A percentile compares a stretch with the other conserved stretches of the same genome.
phyloP scores from a whole-genome alignment of 495 filamentous ascomycete species.

The Penicillium angulare region DNA sequence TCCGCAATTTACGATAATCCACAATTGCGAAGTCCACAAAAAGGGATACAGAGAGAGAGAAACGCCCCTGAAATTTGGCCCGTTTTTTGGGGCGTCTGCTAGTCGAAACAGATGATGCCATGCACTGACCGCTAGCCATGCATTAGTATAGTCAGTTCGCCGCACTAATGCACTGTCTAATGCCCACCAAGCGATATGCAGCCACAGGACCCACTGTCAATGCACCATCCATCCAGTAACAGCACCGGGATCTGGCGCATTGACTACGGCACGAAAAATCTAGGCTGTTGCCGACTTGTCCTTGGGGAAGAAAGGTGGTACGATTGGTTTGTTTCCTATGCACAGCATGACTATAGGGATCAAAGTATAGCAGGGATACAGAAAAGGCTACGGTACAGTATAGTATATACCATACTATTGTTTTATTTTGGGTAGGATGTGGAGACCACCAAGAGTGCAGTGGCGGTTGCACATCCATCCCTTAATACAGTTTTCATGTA shows the following conservation, averaged over 20 bases:
- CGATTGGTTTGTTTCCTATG: constrained; percentile 12
- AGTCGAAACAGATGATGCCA: constrained; percentile 13
- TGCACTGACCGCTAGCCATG: constrained; percentile 22
- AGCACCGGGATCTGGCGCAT: constrained; percentile 20
- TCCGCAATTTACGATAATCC: constrained; percentile 3
- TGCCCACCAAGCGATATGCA: constrained; percentile 17
- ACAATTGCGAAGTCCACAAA: constrained; percentile 11
- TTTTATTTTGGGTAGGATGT: neutral
- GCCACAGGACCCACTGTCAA: constrained; percentile 16
- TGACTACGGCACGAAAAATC: constrained; percentile 24
- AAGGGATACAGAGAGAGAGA: neutral
- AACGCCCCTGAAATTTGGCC: constrained; percentile 13
- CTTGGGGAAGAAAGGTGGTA: neutral
- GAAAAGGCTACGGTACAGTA: neutral
- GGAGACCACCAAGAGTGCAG: neutral
- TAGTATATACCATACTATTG: neutral
- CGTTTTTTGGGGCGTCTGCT: too few species aligned
- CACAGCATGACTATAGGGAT: neutral
- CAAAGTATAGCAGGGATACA: neutral
- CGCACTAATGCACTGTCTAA: constrained; percentile 25
- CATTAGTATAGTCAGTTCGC: constrained; percentile 28
- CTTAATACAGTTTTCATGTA: too few species aligned
- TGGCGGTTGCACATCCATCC: neutral
- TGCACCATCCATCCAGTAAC: constrained; percentile 17
- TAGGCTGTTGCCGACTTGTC: constrained; percentile 9